Percentiles rank a stretch among this genome's conserved stretches.
Conservation (phyloP, 805 yeast species). For the Wickerhamomyces mucosus region DNA sequence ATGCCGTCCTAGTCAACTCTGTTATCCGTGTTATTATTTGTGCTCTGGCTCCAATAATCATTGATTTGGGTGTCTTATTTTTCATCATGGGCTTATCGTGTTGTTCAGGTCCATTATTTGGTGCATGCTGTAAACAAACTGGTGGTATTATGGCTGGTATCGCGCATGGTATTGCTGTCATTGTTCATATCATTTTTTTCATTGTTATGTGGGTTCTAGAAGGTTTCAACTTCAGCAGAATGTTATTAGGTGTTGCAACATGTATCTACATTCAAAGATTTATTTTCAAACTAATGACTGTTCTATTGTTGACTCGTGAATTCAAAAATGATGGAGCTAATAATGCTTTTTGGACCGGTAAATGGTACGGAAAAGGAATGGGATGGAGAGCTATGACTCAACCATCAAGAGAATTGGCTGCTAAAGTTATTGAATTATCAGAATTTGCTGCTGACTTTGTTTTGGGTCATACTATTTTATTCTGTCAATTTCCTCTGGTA, state of each 20-base stretch:
- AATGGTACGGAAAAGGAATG: constrained; percentile 92
- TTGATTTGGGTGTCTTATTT: constrained; percentile 78
- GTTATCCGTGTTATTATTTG: constrained; percentile 64
- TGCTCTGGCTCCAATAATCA: constrained; percentile 83
- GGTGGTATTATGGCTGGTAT: constrained; percentile 92
- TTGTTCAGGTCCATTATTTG: constrained; percentile 94
- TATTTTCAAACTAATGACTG: constrained; percentile 75
- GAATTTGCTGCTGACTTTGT: constrained; percentile 96
- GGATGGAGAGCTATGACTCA: constrained; percentile 94
- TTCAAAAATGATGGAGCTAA: constrained; percentile 92
- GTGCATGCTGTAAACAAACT: constrained; percentile 93
- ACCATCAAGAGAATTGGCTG: constrained; percentile 91
- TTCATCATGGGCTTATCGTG: constrained; percentile 79
- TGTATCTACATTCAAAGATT: constrained; percentile 83
- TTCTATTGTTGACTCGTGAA: constrained; percentile 80
- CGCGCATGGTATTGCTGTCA: constrained; percentile 92
- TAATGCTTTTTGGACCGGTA: constrained; percentile 99
- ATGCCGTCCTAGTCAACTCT: constrained; percentile 51
- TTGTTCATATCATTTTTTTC: constrained; percentile 79
- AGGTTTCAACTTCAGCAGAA: constrained; percentile 82
- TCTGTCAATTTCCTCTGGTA: constrained; percentile 82
- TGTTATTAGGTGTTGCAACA: constrained; percentile 78
- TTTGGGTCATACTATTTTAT: constrained; percentile 81
- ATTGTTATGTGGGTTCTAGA: constrained; percentile 96
- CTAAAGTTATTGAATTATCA: constrained; percentile 88